These are phyloP conservation scores for Candida multigemmis DNA, from an alignment of 805 yeast species.

Conservation along the genomic window DNA sequence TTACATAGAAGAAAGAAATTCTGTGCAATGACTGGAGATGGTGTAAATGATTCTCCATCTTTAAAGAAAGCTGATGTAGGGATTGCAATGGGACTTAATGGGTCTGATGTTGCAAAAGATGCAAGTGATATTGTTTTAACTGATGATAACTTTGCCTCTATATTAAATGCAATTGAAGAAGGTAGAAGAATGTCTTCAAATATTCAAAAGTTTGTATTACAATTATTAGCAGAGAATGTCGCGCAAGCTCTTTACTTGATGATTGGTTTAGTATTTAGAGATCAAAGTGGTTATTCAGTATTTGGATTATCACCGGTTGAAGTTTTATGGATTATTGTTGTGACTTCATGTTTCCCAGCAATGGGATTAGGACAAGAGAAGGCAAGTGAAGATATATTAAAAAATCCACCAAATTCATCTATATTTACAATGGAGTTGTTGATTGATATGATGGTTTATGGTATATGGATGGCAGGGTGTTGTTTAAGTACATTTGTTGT, in stretches of 20 bases:
- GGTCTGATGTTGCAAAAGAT: slow-evolving; percentile 96
- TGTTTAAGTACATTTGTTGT: slow-evolving; percentile 61
- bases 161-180: slow-evolving; percentile 60
- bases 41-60: slow-evolving; percentile 96
- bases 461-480: slow-evolving; percentile 61
- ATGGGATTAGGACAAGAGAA: slow-evolving; percentile 41
- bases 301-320: slow-evolving; percentile 57
- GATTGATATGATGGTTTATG: slow-evolving; percentile 63
- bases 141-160: slow-evolving; percentile 91
- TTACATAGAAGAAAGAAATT: slow-evolving; percentile 35
- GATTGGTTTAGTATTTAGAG: slow-evolving; percentile 69
- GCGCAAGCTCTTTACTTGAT: slow-evolving; percentile 54
- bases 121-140: slow-evolving; percentile 95
- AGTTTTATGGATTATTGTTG: slow-evolving; percentile 25
- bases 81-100: slow-evolving; percentile 83
- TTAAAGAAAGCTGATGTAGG: slow-evolving; percentile 91
- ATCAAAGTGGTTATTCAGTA: slow-evolving; percentile 55
- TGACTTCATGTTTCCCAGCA: slow-evolving; percentile 28
- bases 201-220: slow-evolving; percentile 24
- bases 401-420: slow-evolving; percentile 53
- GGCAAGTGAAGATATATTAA: slow-evolving; percentile 57
- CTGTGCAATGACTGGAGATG: slow-evolving; percentile 92
- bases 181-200: slow-evolving; percentile 24
- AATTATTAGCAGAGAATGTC: slow-evolving; percentile 27
- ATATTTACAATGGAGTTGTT: slow-evolving; percentile 63